Conservation (phyloP, 192 early-diverging fungal genomes). For the Tieghemiomyces parasiticus region DNA sequence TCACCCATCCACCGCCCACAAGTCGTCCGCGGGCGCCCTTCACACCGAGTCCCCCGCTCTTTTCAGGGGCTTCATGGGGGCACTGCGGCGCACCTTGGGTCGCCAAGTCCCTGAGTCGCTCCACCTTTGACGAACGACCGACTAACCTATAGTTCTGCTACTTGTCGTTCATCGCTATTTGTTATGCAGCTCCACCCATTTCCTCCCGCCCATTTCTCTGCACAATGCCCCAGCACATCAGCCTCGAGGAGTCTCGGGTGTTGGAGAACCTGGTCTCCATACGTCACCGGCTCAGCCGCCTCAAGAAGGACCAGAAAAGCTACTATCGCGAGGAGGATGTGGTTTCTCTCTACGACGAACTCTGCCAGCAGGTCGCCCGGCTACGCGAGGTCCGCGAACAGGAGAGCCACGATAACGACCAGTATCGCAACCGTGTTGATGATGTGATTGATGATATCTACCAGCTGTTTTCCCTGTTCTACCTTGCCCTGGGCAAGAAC, state of each 20-base stretch:
- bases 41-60: too few relatives aligned
- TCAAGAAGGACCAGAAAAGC: conserved; percentile 57
- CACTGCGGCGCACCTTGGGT: too few relatives aligned
- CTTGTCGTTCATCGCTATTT: too few relatives aligned
- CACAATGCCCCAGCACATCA: conserved; percentile 23
- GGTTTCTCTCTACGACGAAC: conserved; percentile 42
- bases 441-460: conserved; percentile 60
- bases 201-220: too few relatives aligned
- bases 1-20: too few relatives aligned
- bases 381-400: conserved; percentile 27
- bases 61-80: too few relatives aligned
- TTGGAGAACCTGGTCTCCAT: conserved; percentile 49
- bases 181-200: too few relatives aligned
- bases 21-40: too few relatives aligned
- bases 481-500: conserved; percentile 58
- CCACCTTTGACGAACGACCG: too few relatives aligned
- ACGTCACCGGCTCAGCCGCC: conserved; percentile 48
- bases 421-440: conserved; percentile 43
- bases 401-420: conserved; percentile 33
- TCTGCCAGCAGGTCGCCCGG: conserved; percentile 26
- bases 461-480: conserved; percentile 61
- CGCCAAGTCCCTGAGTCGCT: too few relatives aligned
- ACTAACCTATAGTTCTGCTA: too few relatives aligned
- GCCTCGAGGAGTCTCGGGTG: conserved; percentile 40
- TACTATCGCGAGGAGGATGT: conserved; percentile 50